Conservation (phyloP, 441 rosid genomes). For the Gossypium armourianum region DNA sequence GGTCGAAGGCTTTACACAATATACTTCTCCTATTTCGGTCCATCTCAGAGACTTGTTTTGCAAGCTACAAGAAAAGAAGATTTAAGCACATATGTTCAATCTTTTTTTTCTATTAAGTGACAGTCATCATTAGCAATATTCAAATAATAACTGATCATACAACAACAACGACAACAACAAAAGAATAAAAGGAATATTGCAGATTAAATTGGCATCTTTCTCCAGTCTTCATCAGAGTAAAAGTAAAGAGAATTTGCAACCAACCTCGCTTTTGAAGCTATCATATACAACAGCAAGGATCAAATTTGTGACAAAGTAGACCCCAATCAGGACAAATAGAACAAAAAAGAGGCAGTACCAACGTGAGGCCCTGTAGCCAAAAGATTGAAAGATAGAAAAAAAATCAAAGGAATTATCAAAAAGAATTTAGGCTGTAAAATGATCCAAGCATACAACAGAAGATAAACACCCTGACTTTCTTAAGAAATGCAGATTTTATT, state of each 20-base stretch:
- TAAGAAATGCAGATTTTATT: background rate
- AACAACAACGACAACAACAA: background rate
- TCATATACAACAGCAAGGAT: constrained; percentile 94
- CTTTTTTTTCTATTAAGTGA: background rate
- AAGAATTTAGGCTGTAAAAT: background rate
- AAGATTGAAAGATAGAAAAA: constrained; percentile 18
- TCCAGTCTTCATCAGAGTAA: constrained; percentile 9
- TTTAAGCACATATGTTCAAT: constrained; percentile 12
- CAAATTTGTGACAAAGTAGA: constrained; percentile 93
- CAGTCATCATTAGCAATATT: background rate
- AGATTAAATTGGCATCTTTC: background rate
- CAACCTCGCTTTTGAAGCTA: constrained; percentile 87
- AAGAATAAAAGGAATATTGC: background rate
- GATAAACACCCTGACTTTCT: background rate
- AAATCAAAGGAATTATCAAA: constrained; percentile 3
- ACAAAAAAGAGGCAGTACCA: constrained; percentile 73
- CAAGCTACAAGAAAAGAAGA: constrained; percentile 43
- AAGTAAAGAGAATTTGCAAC: constrained; percentile 12
- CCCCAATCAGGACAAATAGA: constrained; percentile 73
- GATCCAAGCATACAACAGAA: background rate
- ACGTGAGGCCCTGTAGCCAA: constrained; percentile 61
- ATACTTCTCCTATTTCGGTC: constrained; percentile 56
- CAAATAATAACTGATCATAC: background rate
- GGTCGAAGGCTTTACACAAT: constrained; percentile 66
- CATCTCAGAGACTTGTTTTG: constrained; percentile 70